Base-by-base conservation (phyloP, 2,329 filamentous ascomycete species). In the Exophiala aquamarina region DNA sequence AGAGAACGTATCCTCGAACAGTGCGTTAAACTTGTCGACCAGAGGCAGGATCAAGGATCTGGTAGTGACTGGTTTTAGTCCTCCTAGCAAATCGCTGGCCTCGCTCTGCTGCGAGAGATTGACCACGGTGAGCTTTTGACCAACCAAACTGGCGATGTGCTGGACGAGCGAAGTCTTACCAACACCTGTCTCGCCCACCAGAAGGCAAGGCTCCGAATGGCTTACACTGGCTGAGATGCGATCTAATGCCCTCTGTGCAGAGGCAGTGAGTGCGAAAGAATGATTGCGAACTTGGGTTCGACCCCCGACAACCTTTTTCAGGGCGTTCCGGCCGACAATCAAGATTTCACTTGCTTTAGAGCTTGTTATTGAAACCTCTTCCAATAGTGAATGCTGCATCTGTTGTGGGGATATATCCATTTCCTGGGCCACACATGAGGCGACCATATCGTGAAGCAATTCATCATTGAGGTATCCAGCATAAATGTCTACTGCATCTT, bases 21-120 rank as follows among this genome's bases (percentile, higher is more conserved):
- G 75, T 18, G 92, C 84, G 57, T 94, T 89, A 56, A 98, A 98
- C 54, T 94, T 89, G 58, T 97, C 93, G 60, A 95, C 89, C 62
- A 98, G 72, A 0, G 93, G 92, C 29, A 96, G 81, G 1, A 93
- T 87, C 47, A 97, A 76, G 51, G 84, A 94, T 56, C 92, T 83
- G 33, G 93, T 82, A 63, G 92, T 96, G 49, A 98, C 86, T 0
- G 93, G 93, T 66, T 98, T 98, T 73, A 95, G 97, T 0, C 93
- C 93, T 60, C 93, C 94, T 1, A 98, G 75, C 10, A 99, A 73
- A 70, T 99, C 93, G n/a, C 91, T 88, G 32, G 87, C 91, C 68
- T 99, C 94, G 62, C 91, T 97, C 66, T 99, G 94, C 64, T 98
- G 94, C 0, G 93, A 98, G 64, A 99, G 68, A 63, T 99, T 99